These are phyloP conservation scores for Tetrapisispora nanseiensis DNA, from an alignment of 805 yeast genomes.

Conservation along the genomic window DNA sequence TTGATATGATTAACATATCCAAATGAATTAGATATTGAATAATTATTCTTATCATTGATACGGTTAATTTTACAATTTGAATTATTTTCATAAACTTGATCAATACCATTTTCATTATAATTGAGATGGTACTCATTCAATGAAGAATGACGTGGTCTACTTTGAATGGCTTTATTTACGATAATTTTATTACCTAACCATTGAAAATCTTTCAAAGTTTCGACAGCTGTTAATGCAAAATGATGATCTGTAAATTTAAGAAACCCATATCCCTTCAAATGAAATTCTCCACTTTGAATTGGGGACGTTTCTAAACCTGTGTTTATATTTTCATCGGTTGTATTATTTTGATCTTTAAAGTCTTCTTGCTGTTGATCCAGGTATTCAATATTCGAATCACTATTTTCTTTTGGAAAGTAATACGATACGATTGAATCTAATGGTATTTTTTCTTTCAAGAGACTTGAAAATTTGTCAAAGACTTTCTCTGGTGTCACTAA, in stretches of 20 bases:
- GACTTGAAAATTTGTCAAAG: conserved; percentile 35
- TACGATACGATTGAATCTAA: conserved; percentile 18
- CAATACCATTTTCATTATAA: neutral
- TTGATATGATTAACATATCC: too few relatives aligned
- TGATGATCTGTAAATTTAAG: conserved; percentile 41
- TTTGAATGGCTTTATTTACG: conserved; percentile 34
- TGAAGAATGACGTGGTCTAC: conserved; percentile 9
- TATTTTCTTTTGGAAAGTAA: conserved; percentile 24
- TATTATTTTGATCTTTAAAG: neutral
- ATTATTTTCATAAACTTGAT: neutral
- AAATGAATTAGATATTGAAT: neutral
- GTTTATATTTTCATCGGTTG: neutral
- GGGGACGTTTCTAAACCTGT: conserved; percentile 4
- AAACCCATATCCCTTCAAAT: conserved; percentile 41
- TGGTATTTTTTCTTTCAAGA: conserved; percentile 35
- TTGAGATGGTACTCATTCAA: neutral
- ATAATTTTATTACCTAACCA: conserved; percentile 24
- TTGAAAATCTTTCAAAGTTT: conserved; percentile 37
- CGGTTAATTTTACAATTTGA: neutral
- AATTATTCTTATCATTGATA: neutral
- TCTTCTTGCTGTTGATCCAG: neutral
- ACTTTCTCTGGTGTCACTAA: conserved; percentile 15
- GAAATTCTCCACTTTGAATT: conserved; percentile 9
- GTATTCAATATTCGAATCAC: conserved; percentile 9
- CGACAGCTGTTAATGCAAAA: conserved; percentile 41